Evolutionary conservation across 2,329 filamentous ascomycete species (phyloP), one percentile per base, ranked within the genome.

Genomic region (Pyrenochaeta sp.): DNA sequence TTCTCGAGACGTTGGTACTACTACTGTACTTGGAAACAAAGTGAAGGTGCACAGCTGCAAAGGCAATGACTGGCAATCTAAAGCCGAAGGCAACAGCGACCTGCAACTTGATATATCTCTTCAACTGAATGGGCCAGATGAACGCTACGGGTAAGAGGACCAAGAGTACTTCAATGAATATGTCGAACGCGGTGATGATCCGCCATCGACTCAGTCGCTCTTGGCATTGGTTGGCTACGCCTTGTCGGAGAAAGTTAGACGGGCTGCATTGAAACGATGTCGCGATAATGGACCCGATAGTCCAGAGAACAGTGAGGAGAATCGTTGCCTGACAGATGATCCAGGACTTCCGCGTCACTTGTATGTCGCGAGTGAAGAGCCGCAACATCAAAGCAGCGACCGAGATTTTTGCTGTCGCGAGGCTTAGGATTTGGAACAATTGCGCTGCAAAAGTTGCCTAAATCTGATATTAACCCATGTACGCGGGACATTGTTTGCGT

Each of bases 381-480:
- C 64, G 54, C 32, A 59, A 60, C 51, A 68, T 58, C 19, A 68
- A 59, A 17, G 56, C 52, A 8, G 65, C 52, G 36, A 68, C 60
- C 14, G 61, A 62, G 41, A 50, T 44, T 45, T 68, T 68, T 18
- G 63, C 56, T 20, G 62, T 43, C 10, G 47, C 53, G 13, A 65
- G 35, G 6, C 55, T 36, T 8, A 56, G 15, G 19, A 68, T 55
- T 40, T 65, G 56, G 18, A 67, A 44, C 11, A 63, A 50, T 24
- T 60, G 49, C 17, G 56, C 56, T 9, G 56, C 55, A 32, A 65
- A 53, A 5, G 61, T 58, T 4, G 54, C 44, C 26, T 55, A 6
- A 11, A 20, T 11, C 13, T 15, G 15, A 11, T 11, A 20, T 41
- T 37, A 39, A 35, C 34, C 17, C 31, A 28, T 24, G n/a, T 21